A percentile compares a stretch with the other conserved stretches of the same genome.
These are phyloP conservation scores for Tricholomella constricta DNA, from an alignment of 768 basidiomycete species.

Conservation along the genomic window DNA sequence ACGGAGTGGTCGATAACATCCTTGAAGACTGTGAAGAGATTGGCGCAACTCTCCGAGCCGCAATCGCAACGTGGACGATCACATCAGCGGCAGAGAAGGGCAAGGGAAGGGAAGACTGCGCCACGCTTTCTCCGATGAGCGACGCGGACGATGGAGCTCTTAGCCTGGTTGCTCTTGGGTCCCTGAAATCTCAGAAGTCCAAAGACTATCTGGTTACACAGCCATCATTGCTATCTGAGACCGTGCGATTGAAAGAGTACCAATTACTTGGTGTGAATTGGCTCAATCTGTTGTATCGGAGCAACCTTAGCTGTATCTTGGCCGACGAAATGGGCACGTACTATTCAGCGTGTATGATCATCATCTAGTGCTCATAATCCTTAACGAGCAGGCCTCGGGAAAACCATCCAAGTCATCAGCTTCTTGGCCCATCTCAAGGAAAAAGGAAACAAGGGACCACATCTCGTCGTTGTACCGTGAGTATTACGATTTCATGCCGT, in stretches of 20 bases:
- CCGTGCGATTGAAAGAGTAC: constrained; percentile 89
- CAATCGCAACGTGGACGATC: constrained; percentile 78
- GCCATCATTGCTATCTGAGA: constrained; percentile 65
- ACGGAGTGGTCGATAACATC: constrained; percentile 85
- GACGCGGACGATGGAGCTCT: constrained; percentile 65
- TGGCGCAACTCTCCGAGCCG: constrained; percentile 68
- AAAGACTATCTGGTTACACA: constrained; percentile 75
- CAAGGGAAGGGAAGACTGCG: constrained; percentile 37
- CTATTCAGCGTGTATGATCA: constrained; percentile 2
- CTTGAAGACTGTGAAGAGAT: constrained; percentile 88
- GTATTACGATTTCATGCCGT: constrained; percentile 31
- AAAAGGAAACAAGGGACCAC: constrained; percentile 76
- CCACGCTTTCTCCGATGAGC: constrained; percentile 20
- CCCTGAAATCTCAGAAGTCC: constrained; percentile 40
- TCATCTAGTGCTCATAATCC: constrained; percentile 7
- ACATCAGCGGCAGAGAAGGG: constrained; percentile 39
- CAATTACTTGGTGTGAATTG: constrained; percentile 98
- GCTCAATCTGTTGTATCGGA: constrained; percentile 84
- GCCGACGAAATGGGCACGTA: constrained; percentile 98
- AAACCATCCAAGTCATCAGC: constrained; percentile 98
- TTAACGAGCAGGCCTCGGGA: constrained; percentile 76
- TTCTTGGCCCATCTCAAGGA: constrained; percentile 92
- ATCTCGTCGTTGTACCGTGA: constrained; percentile 94
- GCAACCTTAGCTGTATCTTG: constrained; percentile 87
- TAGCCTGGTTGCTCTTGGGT: constrained; percentile 50